Conservation (phyloP, 2,329 filamentous ascomycete species). For the Ophiostoma ips region DNA sequence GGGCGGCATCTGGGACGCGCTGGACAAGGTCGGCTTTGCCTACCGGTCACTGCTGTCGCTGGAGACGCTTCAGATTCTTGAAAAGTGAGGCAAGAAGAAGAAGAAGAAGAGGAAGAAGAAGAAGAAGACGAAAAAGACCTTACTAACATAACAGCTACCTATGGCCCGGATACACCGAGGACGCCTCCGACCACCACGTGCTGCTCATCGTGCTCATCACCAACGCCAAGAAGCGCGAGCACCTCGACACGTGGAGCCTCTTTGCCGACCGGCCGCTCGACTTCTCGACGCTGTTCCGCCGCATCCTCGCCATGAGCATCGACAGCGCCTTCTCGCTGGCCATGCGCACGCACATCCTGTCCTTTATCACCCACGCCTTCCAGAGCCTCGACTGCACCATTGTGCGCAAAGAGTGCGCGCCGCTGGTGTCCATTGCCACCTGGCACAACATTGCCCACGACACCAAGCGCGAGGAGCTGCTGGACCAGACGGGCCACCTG, state of each 20-base stretch:
- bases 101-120: not conserved
- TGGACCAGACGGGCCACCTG: slow-evolving; percentile 60
- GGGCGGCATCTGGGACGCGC: slow-evolving; percentile 72
- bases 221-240: slow-evolving; percentile 79
- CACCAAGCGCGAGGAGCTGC: slow-evolving; percentile 52
- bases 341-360: slow-evolving; percentile 70
- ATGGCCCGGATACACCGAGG: slow-evolving; percentile 84
- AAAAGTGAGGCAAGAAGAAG: slow-evolving; percentile 28
- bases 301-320: slow-evolving; percentile 74
- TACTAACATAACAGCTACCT: slow-evolving; percentile 51
- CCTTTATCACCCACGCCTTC: slow-evolving; percentile 82
- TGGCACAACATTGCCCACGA: slow-evolving; percentile 89
- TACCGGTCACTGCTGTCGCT: slow-evolving; percentile 66
- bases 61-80: slow-evolving; percentile 81
- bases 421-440: slow-evolving; percentile 83
- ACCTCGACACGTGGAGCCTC: slow-evolving; percentile 73
- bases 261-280: slow-evolving; percentile 66
- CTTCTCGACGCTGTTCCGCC: slow-evolving; percentile 81
- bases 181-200: slow-evolving; percentile 84
- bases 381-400: slow-evolving; percentile 82
- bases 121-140: not conserved
- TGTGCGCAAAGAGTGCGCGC: slow-evolving; percentile 91
- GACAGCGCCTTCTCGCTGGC: slow-evolving; percentile 51
- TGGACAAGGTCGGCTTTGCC: slow-evolving; percentile 70
- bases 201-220: slow-evolving; percentile 73